These are phyloP conservation scores for Metschnikowia sp. DNA, from an alignment of 805 yeast species.

Conservation along the genomic window DNA sequence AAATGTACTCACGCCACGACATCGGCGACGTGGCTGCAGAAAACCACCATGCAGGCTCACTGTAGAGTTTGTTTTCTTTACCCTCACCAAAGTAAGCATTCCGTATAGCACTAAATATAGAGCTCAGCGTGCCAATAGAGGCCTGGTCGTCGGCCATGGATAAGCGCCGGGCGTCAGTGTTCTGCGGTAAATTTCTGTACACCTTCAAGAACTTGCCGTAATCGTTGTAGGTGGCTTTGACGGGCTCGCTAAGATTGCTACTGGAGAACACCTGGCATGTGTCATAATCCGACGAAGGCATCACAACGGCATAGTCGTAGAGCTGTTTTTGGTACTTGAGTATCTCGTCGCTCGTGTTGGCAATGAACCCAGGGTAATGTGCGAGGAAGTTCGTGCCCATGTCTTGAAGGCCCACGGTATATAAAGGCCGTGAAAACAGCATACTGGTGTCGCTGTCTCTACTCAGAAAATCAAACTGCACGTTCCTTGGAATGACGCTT, in stretches of 20 bases:
- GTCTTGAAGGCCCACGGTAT: constrained; percentile 62
- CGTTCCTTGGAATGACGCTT: constrained; percentile 61
- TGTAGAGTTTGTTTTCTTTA: constrained; percentile 5
- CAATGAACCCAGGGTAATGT: constrained; percentile 44
- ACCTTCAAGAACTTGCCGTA: constrained; percentile 34
- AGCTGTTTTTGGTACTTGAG: constrained; percentile 49
- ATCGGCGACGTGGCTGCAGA: constrained; percentile 42
- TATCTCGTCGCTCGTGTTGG: constrained; percentile 65
- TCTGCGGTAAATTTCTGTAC: constrained; percentile 23
- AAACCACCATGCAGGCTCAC: constrained; percentile 44
- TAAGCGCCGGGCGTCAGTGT: not conserved
- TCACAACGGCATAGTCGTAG: constrained; percentile 44
- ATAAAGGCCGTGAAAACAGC: constrained; percentile 48
- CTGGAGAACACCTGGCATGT: constrained; percentile 12
- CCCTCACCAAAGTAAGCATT: constrained; percentile 9
- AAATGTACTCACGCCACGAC: constrained; percentile 55
- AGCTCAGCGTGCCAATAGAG: constrained; percentile 29
- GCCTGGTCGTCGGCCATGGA: constrained; percentile 24
- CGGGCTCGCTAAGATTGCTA: constrained; percentile 9
- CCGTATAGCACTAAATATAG: constrained; percentile 17
- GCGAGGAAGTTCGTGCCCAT: constrained; percentile 19
- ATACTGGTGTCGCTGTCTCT: constrained; percentile 3
- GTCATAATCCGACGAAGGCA: constrained; percentile 15
- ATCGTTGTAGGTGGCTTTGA: constrained; percentile 35
- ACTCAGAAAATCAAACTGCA: constrained; percentile 23